These are phyloP conservation scores for Myotisia sp. DNA, from an alignment of 2,329 filamentous ascomycete genomes.

Conservation along the genomic window DNA sequence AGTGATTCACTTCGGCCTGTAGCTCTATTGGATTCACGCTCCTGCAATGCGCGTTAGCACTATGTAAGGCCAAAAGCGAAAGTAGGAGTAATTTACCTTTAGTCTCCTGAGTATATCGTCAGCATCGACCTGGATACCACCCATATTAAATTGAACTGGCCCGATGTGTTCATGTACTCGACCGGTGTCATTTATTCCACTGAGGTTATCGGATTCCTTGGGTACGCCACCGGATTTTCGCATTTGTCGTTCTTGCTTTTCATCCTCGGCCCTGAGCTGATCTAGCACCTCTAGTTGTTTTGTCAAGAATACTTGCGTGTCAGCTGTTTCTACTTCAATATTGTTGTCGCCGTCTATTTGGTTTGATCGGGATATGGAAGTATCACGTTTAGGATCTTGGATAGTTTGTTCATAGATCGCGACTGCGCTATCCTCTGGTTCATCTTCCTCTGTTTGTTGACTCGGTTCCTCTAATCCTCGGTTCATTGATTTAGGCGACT, in stretches of 20 bases:
- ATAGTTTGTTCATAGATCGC: slow-evolving; percentile 66
- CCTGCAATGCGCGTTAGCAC: slow-evolving; percentile 18
- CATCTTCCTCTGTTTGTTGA: slow-evolving; percentile 14
- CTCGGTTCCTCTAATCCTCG: slow-evolving; percentile 14
- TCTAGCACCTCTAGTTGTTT: slow-evolving; percentile 66
- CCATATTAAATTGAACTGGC: slow-evolving; percentile 95
- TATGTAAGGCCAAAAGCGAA: slow-evolving; percentile 4
- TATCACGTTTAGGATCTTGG: slow-evolving; percentile 55
- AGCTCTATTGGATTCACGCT: slow-evolving; percentile 30
- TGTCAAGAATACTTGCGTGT: slow-evolving; percentile 63
- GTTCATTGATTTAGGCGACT: slow-evolving; percentile 15
- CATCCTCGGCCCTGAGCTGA: slow-evolving; percentile 43
- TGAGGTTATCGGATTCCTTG: slow-evolving; percentile 23
- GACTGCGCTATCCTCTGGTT: slow-evolving; percentile 46
- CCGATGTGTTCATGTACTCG: slow-evolving; percentile 67
- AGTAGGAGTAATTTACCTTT: slow-evolving; percentile 42
- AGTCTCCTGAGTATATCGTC: slow-evolving; percentile 82
- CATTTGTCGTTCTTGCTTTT: slow-evolving; percentile 25
- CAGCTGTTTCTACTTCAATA: slow-evolving; percentile 51
- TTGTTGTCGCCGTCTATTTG: slow-evolving; percentile 25
- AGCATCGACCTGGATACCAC: slow-evolving; percentile 88
- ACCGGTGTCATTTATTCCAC: slow-evolving; percentile 24
- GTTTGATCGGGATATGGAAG: slow-evolving; percentile 40
- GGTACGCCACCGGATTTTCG: slow-evolving; percentile 18
- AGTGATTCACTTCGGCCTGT: slow-evolving; percentile 22